Conservation (phyloP, 2,329 filamentous ascomycete genomes). For the Colletotrichum spaethianum region DNA sequence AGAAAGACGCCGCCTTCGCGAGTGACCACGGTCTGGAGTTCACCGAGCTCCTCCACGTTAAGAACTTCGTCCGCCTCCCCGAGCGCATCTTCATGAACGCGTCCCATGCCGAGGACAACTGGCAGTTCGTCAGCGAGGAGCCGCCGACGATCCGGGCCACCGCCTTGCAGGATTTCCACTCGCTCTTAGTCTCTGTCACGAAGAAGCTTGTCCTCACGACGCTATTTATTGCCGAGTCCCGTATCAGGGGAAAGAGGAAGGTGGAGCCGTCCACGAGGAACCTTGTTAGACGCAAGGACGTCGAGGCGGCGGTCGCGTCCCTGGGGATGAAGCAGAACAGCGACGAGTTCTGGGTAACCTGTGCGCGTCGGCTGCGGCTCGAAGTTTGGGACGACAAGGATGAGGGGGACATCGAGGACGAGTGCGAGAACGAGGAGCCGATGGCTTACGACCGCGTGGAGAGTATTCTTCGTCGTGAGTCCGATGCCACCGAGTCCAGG, state of each 20-base stretch:
- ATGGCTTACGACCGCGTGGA: constrained; percentile 64
- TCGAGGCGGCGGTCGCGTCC: constrained; percentile 63
- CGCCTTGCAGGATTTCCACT: constrained; percentile 82
- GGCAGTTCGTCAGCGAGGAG: constrained; percentile 72
- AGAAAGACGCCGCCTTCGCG: constrained; percentile 25
- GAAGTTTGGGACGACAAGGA: constrained; percentile 58
- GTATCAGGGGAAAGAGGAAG: constrained; percentile 68
- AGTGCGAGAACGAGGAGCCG: constrained; percentile 43
- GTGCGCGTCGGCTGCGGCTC: constrained; percentile 64
- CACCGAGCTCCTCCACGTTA: constrained; percentile 70
- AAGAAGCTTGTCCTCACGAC: constrained; percentile 78
- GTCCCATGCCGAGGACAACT: constrained; percentile 73
- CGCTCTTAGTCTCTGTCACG: constrained; percentile 76
- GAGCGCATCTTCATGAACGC: constrained; percentile 83
- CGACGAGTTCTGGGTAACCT: constrained; percentile 61
- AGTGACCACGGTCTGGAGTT: constrained; percentile 58
- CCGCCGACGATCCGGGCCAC: constrained; percentile 81
- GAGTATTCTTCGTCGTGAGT: constrained; percentile 49
- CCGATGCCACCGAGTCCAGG: background rate
- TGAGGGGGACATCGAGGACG: constrained; percentile 28
- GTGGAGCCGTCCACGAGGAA: constrained; percentile 46
- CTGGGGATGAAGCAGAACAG: constrained; percentile 58
- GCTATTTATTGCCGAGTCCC: constrained; percentile 79
- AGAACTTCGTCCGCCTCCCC: constrained; percentile 75
- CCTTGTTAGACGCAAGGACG: constrained; percentile 61